Base-by-base conservation (phyloP, 176 grass and related monocot species). In the Oryza meyeriana region DNA sequence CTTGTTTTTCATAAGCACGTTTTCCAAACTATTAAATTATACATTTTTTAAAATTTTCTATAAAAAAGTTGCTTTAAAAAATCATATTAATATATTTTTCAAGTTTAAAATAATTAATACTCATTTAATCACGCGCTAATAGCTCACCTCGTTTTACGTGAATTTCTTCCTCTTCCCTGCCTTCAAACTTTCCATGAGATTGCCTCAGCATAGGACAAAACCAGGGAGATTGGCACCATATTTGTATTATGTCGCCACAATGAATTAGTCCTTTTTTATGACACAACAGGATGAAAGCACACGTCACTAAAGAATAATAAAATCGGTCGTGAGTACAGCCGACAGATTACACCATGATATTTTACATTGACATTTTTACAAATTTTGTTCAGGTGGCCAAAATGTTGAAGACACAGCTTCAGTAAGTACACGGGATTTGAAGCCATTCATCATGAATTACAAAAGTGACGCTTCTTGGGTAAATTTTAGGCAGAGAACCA, bases 341-440 rank as follows among this genome's bases (percentile, higher is more conserved):
- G 1, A 74, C 10, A 27, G 64, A 78, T 64, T 67, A 83, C 90
- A 85, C n/a, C 76, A 85, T 39, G 48, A 79, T 88, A 86, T 75
- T 88, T 76, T 85, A 88, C 90, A 78, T 70, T 78, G 28, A 36
- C 83, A 78, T 78, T 85, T 78, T 81, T 71, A 86, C 79, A 63
- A 48, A 86, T 69, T 50, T 59, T 32, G 70, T 6, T 66, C 61
- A 74, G 69, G 35, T 17, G 85, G 13, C 22, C 52, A 55, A 63
- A 47, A 79, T 30, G 61, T 65, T 62, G 35, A 61, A 38, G 47
- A 24, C 6, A 38, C 18, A 28, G 81, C 11, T 77, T 42, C 68
- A 63, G 13, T 34, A 13, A 26, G 24, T 67, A 71, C 36, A 73
- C 34, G 36, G 25, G 45, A 6, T 39, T 84, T 29, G 78, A 76